Evolutionary conservation across 2,329 filamentous ascomycete genomes (phyloP).

Genomic region (Calonectria hongkongensis): DNA sequence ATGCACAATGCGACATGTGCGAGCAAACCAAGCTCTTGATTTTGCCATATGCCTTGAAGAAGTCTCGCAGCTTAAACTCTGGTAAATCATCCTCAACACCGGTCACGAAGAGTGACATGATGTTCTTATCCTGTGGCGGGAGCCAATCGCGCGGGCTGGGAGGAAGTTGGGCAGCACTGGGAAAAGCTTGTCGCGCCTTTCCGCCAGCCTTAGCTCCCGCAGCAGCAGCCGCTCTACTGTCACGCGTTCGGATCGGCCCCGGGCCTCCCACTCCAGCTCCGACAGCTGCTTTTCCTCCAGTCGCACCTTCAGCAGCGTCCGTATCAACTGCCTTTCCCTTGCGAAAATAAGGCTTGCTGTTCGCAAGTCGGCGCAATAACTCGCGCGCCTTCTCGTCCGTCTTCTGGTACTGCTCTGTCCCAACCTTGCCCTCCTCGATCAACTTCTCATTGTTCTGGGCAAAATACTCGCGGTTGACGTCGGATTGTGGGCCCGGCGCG

Average conservation of each 20-base stretch:
- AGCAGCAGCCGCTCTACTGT: constrained; percentile 72
- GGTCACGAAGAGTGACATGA: constrained; percentile 95
- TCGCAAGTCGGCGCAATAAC: constrained; percentile 86
- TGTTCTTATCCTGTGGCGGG: constrained; percentile 87
- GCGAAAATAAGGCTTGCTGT: constrained; percentile 96
- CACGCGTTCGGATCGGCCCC: constrained; percentile 87
- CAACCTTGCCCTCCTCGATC: constrained; percentile 91
- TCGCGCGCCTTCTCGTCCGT: constrained; percentile 98
- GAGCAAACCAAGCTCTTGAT: constrained; percentile 96
- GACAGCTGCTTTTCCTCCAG: constrained; percentile 68
- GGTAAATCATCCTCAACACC: constrained; percentile 97
- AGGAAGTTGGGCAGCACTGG: constrained; percentile 82
- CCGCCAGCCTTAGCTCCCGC: constrained; percentile 69
- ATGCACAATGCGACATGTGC: constrained; percentile 97
- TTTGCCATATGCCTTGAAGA: constrained; percentile 92
- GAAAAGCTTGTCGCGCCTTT: constrained; percentile 75
- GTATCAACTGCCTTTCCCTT: constrained; percentile 86
- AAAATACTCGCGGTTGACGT: constrained; percentile 97
- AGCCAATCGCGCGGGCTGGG: constrained; percentile 89
- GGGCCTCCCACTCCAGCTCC: constrained; percentile 77
- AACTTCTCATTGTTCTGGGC: constrained; percentile 97
- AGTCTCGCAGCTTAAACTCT: constrained; percentile 91
- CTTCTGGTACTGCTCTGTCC: constrained; percentile 94
- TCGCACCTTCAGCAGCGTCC: constrained; percentile 59
- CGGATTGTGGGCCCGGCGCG: constrained; percentile 91